Base-by-base conservation (phyloP, 805 yeast genomes). In the Metschnikowia drakensbergensis region DNA sequence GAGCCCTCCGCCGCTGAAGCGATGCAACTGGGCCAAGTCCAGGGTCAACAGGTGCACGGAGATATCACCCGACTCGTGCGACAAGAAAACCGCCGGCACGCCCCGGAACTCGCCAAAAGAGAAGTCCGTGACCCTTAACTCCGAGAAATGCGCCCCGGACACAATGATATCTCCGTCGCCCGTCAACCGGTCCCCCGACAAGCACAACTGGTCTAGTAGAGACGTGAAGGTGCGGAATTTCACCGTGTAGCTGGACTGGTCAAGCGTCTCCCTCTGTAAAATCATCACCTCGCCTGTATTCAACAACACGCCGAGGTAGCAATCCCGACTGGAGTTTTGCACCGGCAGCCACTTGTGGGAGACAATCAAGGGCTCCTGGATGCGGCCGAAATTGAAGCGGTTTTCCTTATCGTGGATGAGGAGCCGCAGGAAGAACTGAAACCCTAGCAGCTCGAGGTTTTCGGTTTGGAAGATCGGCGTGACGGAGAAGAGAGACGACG, bases 241-340 rank as follows among this genome's bases (percentile, higher is more conserved):
- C 3, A 67, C 61, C 10, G 45, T 30, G 42, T 65, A 71, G 35
- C 60, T 59, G 33, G 57, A 61, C 3, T 55, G 44, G 28, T 56
- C 60, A 10, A 54, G 48, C n/a, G 61, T 54, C 6, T 60, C 57
- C 42, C 75, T 54, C 37, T 60, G 59, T 17, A 71, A 52, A 4
- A 71, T 48, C 33, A 71, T 45, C 10, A 71, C 55, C 46, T 72
- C 77, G 0, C 73, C 72, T 1, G 75, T 63, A 47, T 67, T 71
- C 44, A 64, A 63, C 28, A 72, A 52, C 1, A 69, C 67, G 0
- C 68, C 75, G 37, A 72, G 54, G 37, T 51, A 54, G 42, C 67
- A 60, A 39, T 66, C 66, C 36, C 65, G 60, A 3, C 63, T 54
- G n/a, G 52, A 42, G 1, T 54, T 50, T 30, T 56, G 53, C 2